A percentile compares a stretch with the other conserved stretches of the same genome.
These are phyloP conservation scores for Myxozyma sirexii DNA, from an alignment of 805 yeast genomes.

Conservation along the genomic window DNA sequence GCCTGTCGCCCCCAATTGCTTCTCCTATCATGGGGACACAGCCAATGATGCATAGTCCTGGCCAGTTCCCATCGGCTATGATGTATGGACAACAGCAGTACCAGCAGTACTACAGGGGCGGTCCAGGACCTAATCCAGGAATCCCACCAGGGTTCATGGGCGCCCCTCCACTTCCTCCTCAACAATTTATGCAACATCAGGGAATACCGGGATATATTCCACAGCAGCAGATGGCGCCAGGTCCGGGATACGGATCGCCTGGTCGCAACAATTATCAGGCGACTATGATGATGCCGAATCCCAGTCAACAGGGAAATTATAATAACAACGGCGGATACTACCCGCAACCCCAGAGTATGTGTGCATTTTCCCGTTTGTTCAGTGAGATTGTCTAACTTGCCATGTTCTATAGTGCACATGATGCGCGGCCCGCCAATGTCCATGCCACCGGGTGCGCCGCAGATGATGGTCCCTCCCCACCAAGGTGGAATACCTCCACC, in stretches of 20 bases:
- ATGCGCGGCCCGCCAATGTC: conserved; percentile 23
- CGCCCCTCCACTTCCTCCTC: conserved; percentile 28
- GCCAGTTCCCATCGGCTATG: conserved; percentile 18
- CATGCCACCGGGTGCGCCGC: conserved; percentile 10
- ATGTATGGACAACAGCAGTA: conserved; percentile 27
- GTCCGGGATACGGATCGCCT: conserved; percentile 30
- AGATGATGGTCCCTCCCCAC: conserved; percentile 12
- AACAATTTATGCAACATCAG: conserved; percentile 25
- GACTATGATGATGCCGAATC: conserved; percentile 24
- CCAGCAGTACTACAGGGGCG: conserved; percentile 16
- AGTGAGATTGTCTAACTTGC: neutral
- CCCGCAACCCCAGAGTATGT: conserved; percentile 24
- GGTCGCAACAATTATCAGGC: conserved; percentile 26
- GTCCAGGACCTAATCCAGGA: conserved; percentile 21
- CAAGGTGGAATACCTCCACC: conserved; percentile 6
- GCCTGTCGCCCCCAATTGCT: conserved; percentile 25
- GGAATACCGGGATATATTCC: conserved; percentile 20
- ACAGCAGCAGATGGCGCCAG: conserved; percentile 18
- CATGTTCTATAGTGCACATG: conserved; percentile 13
- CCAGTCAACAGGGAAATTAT: conserved; percentile 18
- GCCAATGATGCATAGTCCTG: conserved; percentile 21
- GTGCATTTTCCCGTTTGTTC: too few relatives aligned
- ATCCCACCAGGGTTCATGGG: conserved; percentile 26
- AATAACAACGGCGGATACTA: conserved; percentile 15
- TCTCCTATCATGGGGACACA: conserved; percentile 26